Percentiles rank a stretch among this genome's conserved stretches.
These are phyloP conservation scores for Cajanus cajan DNA, from an alignment of 306 rosid species.

Conservation along the genomic window DNA sequence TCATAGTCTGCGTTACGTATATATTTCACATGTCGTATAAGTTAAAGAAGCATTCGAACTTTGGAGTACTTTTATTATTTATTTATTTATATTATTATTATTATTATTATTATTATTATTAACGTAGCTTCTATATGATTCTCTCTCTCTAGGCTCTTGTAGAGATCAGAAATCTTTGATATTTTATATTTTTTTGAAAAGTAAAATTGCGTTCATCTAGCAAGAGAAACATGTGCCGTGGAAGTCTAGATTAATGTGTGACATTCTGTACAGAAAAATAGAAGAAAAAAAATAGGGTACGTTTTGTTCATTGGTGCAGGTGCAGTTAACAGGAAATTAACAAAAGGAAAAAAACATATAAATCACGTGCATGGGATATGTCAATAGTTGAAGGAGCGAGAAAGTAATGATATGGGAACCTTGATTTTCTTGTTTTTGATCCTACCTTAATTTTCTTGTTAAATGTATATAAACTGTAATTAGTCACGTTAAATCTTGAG, in stretches of 20 bases:
- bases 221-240: not conserved
- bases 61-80: not conserved
- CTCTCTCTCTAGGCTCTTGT: not conserved
- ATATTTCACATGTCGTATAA: conserved; percentile 24
- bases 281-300: not conserved
- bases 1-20: not conserved
- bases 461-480: too few relatives aligned
- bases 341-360: not conserved
- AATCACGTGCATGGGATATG: not conserved
- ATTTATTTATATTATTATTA: too few relatives aligned
- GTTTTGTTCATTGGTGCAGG: not conserved
- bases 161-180: not conserved
- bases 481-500: too few relatives aligned
- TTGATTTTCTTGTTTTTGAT: too few relatives aligned
- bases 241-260: conserved; percentile 10
- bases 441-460: too few relatives aligned
- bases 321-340: not conserved
- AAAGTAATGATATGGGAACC: too few relatives aligned
- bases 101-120: too few relatives aligned
- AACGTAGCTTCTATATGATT: not conserved
- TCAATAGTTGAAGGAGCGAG: not conserved
- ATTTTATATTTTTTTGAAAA: too few relatives aligned
- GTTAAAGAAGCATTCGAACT: conserved; percentile 7
- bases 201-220: not conserved
- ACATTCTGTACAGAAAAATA: not conserved